A percentile compares a stretch with the other conserved stretches of the same genome.
phyloP scores from a whole-genome alignment of 805 yeast species.

The Metschnikowia baotianmanensis region DNA sequence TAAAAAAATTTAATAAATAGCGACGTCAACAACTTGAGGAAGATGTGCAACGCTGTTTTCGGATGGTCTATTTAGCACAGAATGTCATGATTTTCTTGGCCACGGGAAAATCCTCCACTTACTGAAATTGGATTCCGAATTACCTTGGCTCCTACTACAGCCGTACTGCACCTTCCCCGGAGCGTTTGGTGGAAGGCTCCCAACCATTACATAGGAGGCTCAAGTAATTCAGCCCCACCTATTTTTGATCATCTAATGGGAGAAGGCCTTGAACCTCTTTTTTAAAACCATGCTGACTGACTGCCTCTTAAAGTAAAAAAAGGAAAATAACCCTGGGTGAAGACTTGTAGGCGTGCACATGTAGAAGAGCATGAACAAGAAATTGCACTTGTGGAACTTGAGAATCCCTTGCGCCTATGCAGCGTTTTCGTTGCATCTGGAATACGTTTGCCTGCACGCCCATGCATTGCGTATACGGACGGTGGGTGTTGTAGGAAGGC shows the following conservation, averaged over 20 bases:
- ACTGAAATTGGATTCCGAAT: slow-evolving; percentile 9
- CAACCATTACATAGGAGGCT: slow-evolving; percentile 2
- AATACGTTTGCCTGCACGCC: slow-evolving; percentile 9
- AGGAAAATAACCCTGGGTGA: too few species aligned
- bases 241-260: too few species aligned
- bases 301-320: too few species aligned
- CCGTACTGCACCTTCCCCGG: slow-evolving; percentile 9
- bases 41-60: slow-evolving; percentile 2
- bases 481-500: neutral
- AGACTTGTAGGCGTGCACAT: too few species aligned
- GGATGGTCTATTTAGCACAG: slow-evolving; percentile 3
- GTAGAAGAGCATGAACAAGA: too few species aligned
- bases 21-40: neutral
- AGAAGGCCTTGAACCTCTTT: too few species aligned
- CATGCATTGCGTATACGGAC: slow-evolving; percentile 12
- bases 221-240: too few species aligned
- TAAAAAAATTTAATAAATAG: too few species aligned
- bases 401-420: slow-evolving; percentile 1
- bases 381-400: neutral
- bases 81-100: slow-evolving; percentile 8
- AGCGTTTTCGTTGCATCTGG: slow-evolving; percentile 11
- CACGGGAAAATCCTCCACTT: slow-evolving; percentile 7
- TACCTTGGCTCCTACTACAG: neutral
- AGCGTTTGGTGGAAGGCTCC: slow-evolving; percentile 1
- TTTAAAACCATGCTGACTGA: too few species aligned